Base-by-base conservation (phyloP, 345 rosid species). In the Citrus inodora region DNA sequence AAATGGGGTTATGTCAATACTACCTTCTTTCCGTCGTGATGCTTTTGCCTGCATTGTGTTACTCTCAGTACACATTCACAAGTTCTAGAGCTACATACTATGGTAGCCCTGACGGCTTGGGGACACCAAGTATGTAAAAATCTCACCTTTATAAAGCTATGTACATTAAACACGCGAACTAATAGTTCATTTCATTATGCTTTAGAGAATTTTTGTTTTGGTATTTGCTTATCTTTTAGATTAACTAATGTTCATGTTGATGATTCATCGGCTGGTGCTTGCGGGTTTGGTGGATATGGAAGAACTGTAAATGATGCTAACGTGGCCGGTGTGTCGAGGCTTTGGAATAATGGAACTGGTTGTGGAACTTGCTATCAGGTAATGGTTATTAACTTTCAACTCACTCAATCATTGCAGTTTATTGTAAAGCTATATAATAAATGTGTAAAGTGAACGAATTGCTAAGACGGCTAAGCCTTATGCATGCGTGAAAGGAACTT, bases 341-440 rank as follows among this genome's bases (percentile, higher is more conserved):
- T 95, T 25, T 93, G 79, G 85, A 83, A 70, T 78, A 89, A 92
- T 74, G 98, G 98, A 72, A 78, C 88, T 64, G 98, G 97, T 69
- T 95, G 98, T 53, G 99, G 97, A 78, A 92, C 83, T 85, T 95
- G 99, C 89, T 95, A 93, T 81, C 98, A 92, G 92, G 99, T 17
- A 53, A 5, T 53, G 58, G 17, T 53, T 17, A 16, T 6, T 87
- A 35, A 40, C 35, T 21, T 42, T 66, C 28, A 56, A 48, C 14
- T 30, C 35, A 22, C 53, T 58, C 3, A 22, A 76, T 48, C 17
- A 53, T 56, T 67, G 33, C 32, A 58, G 14, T 42, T 42, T 3
- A 46, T 46, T 46, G 0, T 11, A 46, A 46, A 46, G 51, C 17
- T 46, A 46, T 1, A 11, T 13, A 46, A 46, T 0, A 42, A 42